phyloP scores from a whole-genome alignment of 352 stramenopile species.

The Globisporangium recalcitrans region DNA sequence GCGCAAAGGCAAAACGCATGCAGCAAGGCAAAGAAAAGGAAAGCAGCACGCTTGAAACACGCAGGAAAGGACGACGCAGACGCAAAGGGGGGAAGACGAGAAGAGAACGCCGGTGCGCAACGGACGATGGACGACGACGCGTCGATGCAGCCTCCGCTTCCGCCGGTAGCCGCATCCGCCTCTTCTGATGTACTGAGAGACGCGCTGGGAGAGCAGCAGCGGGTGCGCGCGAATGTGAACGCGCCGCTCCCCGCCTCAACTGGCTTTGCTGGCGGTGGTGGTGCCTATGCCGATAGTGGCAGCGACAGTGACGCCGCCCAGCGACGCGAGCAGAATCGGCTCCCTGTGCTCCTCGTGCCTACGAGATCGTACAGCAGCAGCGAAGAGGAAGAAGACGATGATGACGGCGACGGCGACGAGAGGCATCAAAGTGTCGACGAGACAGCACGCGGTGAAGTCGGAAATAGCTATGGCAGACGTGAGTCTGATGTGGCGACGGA shows the following conservation, averaged over 20 bases:
- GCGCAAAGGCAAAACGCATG: conserved; percentile 4
- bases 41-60: conserved; percentile 1
- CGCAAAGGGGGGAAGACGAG: neutral
- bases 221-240: neutral
- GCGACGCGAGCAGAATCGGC: neutral
- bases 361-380: conserved; percentile 26
- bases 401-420: neutral
- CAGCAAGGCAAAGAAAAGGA: neutral
- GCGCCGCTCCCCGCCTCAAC: neutral
- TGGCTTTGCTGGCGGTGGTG: neutral
- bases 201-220: neutral
- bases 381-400: conserved; percentile 13
- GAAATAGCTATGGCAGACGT: neutral
- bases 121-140: conserved; percentile 9
- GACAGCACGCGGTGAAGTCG: neutral
- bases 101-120: neutral
- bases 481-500: neutral
- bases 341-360: conserved; percentile 20
- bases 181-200: neutral
- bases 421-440: neutral
- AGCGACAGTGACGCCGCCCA: neutral
- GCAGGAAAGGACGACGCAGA: neutral
- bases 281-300: neutral
- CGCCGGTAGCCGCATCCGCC: neutral
- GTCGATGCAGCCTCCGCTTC: neutral